A percentile compares a stretch with the other conserved stretches of the same genome.
Evolutionary conservation across 495 filamentous ascomycete species (phyloP).

Genomic region (Lophium mytilinum): DNA sequence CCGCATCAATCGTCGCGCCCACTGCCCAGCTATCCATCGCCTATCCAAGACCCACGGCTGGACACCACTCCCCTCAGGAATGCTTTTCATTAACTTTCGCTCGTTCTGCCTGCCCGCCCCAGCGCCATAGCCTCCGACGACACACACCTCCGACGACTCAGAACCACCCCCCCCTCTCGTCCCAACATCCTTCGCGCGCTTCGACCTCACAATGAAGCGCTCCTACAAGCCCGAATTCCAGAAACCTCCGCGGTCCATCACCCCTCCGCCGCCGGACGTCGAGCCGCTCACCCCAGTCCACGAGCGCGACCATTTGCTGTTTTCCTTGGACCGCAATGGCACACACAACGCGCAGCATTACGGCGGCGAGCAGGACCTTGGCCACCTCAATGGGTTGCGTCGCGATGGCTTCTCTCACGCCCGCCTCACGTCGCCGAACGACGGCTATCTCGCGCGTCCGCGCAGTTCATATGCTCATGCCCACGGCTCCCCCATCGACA

Average conservation of each 20-base stretch:
- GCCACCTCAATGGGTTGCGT: background rate
- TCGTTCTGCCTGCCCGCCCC: background rate
- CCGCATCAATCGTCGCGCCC: background rate
- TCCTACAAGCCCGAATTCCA: conserved; percentile 19
- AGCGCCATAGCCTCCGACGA: conserved; percentile 1
- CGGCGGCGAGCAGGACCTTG: background rate
- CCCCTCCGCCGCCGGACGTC: conserved; percentile 29
- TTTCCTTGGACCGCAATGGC: background rate
- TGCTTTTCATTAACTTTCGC: conserved; percentile 7
- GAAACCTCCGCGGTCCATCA: conserved; percentile 21
- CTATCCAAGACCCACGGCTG: background rate
- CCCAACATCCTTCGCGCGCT: conserved; percentile 1
- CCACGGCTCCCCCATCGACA: conserved; percentile 29
- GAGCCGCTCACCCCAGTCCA: conserved; percentile 32
- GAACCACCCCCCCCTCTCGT: background rate
- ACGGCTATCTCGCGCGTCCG: conserved; percentile 12
- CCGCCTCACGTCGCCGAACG: conserved; percentile 7
- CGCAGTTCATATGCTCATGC: conserved; percentile 10
- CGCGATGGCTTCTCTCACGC: background rate
- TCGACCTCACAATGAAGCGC: conserved; percentile 12
- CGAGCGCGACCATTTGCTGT: background rate
- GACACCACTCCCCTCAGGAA: conserved; percentile 9
- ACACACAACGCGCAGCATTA: background rate
- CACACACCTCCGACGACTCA: conserved; percentile 10
- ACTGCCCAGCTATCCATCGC: background rate